These are phyloP conservation scores for Hygrophorus russula DNA, from an alignment of 768 basidiomycete genomes.

Conservation along the genomic window DNA sequence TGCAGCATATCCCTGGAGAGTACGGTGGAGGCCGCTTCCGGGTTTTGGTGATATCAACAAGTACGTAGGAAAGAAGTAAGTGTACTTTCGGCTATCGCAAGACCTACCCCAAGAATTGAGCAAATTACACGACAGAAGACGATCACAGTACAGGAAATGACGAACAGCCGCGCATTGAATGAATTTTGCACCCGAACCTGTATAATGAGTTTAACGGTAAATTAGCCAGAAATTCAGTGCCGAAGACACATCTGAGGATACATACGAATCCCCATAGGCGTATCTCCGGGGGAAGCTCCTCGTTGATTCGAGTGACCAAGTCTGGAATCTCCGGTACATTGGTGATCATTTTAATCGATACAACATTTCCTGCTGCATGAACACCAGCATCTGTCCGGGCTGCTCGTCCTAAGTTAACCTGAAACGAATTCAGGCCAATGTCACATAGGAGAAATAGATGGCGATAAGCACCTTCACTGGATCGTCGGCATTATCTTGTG, in stretches of 20 bases:
- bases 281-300: constrained; percentile 83
- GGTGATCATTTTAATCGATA: constrained; percentile 85
- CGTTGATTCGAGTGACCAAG: constrained; percentile 66
- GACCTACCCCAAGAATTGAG: constrained; percentile 32
- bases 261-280: constrained; percentile 85
- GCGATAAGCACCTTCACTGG: constrained; percentile 59
- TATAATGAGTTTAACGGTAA: neutral
- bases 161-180: constrained; percentile 69
- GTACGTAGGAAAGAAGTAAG: constrained; percentile 94
- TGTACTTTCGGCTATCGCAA: constrained; percentile 95
- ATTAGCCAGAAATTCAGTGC: neutral
- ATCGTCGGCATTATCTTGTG: constrained; percentile 85
- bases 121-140: neutral
- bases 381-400: constrained; percentile 97
- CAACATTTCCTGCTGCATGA: constrained; percentile 90
- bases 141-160: constrained; percentile 5
- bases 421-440: neutral
- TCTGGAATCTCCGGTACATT: constrained; percentile 61
- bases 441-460: neutral
- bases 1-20: constrained; percentile 23
- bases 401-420: constrained; percentile 81
- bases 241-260: constrained; percentile 6
- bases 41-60: constrained; percentile 86
- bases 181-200: constrained; percentile 68
- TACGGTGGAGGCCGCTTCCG: constrained; percentile 44